Conservation (phyloP, 768 basidiomycete species). For the Podaxis sp. region DNA sequence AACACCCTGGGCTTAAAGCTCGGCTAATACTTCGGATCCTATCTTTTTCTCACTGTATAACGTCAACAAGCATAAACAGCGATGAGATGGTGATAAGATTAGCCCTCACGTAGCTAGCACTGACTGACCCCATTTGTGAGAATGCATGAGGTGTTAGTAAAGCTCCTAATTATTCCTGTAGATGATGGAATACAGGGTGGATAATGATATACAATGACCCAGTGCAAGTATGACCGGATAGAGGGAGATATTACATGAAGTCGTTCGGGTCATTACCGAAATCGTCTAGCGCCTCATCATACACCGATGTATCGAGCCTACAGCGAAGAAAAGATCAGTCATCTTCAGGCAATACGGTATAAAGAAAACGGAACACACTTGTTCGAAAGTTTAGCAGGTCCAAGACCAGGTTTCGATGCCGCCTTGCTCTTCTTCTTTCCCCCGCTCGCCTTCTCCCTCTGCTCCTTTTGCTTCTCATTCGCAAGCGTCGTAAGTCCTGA, state of each 20-base stretch:
- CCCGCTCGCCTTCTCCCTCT: slow-evolving; percentile 79
- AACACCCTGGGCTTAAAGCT: background rate
- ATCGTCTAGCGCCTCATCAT: slow-evolving; percentile 92
- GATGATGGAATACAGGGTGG: background rate
- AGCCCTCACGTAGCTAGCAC: background rate
- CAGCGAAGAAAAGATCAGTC: background rate
- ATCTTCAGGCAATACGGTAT: background rate
- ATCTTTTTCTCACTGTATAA: background rate
- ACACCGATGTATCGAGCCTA: slow-evolving; percentile 77
- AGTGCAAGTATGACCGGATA: slow-evolving; percentile 10
- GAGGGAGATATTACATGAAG: slow-evolving; percentile 76
- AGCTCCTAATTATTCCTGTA: background rate
- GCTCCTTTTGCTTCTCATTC: slow-evolving; percentile 94
- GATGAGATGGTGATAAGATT: background rate
- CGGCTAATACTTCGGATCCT: background rate
- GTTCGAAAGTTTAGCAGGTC: slow-evolving; percentile 63
- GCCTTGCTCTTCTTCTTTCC: slow-evolving; percentile 82
- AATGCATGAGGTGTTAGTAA: background rate
- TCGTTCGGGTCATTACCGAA: slow-evolving; percentile 74
- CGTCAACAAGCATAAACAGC: background rate
- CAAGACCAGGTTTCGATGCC: slow-evolving; percentile 71
- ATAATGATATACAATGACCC: slow-evolving; percentile 5
- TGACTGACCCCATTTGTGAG: background rate
- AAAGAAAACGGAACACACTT: slow-evolving; percentile 43
- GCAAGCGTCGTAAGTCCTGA: slow-evolving; percentile 82